Conservation (phyloP, 1,284 basidiomycete genomes). For the Peniophora sp. region DNA sequence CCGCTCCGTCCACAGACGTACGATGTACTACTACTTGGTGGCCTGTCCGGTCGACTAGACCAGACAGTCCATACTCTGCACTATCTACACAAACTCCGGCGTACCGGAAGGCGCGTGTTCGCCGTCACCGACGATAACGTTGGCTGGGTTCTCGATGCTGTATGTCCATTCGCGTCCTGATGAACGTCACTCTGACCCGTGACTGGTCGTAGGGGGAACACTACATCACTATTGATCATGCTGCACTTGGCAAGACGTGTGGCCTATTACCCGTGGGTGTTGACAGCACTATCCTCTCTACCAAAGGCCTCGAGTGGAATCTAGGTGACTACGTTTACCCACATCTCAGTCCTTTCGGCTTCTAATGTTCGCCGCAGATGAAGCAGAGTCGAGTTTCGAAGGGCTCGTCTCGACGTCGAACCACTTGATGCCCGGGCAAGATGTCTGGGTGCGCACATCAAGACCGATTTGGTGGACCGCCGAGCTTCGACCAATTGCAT, state of each 20-base stretch:
- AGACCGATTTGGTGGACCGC: conserved; percentile 78
- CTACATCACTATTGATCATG: conserved; percentile 65
- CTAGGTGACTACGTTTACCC: conserved; percentile 45
- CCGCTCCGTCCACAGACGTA: conserved; percentile 31
- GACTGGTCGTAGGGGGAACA: conserved; percentile 70
- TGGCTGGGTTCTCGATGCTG: conserved; percentile 81
- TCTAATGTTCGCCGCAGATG: background rate
- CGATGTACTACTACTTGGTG: conserved; percentile 79
- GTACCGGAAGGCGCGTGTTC: conserved; percentile 53
- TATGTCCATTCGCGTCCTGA: conserved; percentile 25
- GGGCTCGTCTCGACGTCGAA: conserved; percentile 89
- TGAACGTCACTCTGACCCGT: conserved; percentile 2
- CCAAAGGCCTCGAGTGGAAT: conserved; percentile 87
- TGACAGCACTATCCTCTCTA: conserved; percentile 67
- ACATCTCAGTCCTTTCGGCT: background rate
- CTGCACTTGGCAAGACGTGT: conserved; percentile 78
- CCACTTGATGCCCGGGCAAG: conserved; percentile 63
- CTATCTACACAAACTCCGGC: conserved; percentile 75
- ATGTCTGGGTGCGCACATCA: conserved; percentile 70
- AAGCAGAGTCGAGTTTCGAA: conserved; percentile 64
- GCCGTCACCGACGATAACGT: conserved; percentile 83
- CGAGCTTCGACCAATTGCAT: conserved; percentile 16
- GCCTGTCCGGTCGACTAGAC: conserved; percentile 85
- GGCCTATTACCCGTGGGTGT: conserved; percentile 89
- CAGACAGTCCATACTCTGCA: conserved; percentile 91